Evolutionary conservation across 176 grass and related monocot genomes (phyloP).

Genomic region (Coix lacrymajobi): DNA sequence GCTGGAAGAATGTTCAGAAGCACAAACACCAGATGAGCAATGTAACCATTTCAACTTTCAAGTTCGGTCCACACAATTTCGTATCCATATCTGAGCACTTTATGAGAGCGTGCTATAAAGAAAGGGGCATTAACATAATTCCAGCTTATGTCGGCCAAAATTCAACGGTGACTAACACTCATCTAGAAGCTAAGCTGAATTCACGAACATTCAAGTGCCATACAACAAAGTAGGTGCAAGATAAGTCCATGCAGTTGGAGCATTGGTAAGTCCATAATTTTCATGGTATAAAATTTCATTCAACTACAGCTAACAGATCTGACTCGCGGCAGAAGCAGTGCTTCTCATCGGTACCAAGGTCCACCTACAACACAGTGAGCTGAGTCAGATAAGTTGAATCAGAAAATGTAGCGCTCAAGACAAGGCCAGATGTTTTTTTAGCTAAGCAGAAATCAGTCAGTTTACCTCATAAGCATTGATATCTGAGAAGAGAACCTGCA

Average conservation of each 20-base stretch:
- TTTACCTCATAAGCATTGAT: slow-evolving; percentile 90
- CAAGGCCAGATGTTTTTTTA: not conserved
- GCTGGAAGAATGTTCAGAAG: not conserved
- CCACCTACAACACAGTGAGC: slow-evolving; percentile 51
- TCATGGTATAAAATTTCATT: slow-evolving; percentile 33
- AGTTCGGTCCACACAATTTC: not conserved
- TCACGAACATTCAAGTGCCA: no score
- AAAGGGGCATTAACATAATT: no score
- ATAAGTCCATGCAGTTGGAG: no score
- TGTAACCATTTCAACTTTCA: not conserved
- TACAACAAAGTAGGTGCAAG: no score
- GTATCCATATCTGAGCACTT: not conserved
- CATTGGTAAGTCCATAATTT: not conserved
- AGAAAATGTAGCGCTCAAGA: not conserved
- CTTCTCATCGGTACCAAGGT: slow-evolving; percentile 68
- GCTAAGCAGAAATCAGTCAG: not conserved
- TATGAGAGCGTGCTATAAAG: not conserved
- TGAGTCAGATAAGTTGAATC: not conserved
- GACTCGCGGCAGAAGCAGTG: slow-evolving; percentile 70
- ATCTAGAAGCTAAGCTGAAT: no score
- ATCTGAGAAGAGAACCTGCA: slow-evolving; percentile 89
- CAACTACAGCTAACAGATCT: slow-evolving; percentile 75
- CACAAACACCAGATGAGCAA: not conserved
- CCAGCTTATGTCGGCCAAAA: not conserved
- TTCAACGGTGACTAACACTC: slow-evolving; percentile 20